phyloP scores from a whole-genome alignment of 2,329 filamentous ascomycete species.

The Mycocentrospora acerina region DNA sequence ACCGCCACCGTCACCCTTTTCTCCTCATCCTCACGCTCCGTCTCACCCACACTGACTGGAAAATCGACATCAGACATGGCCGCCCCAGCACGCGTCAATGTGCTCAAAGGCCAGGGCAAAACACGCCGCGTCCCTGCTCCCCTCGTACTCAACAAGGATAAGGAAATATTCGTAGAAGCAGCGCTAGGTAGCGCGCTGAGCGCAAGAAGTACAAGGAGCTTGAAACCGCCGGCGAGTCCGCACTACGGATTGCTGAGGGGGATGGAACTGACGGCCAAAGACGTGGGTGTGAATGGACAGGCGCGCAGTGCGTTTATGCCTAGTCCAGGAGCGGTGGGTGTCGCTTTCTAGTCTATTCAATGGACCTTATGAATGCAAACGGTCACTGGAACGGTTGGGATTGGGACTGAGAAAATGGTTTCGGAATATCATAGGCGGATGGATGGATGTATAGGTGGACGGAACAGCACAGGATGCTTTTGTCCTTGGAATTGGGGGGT shows the following conservation, averaged over 20 bases:
- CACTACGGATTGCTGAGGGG: constrained; percentile 28
- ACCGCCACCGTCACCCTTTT: constrained; percentile 36
- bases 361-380: too few species aligned
- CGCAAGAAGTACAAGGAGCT: constrained; percentile 13
- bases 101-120: constrained; percentile 27
- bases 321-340: constrained; percentile 29
- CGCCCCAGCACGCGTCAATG: constrained; percentile 12
- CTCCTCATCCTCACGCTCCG: constrained; percentile 18
- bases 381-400: too few species aligned
- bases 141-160: constrained; percentile 25
- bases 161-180: constrained; percentile 22
- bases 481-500: too few species aligned
- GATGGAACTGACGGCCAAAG: constrained; percentile 32
- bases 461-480: too few species aligned
- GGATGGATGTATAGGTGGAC: too few species aligned
- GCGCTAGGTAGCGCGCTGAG: constrained; percentile 20
- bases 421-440: too few species aligned
- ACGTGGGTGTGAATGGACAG: constrained; percentile 14
- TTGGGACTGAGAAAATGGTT: too few species aligned
- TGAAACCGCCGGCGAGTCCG: constrained; percentile 32
- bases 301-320: constrained; percentile 10
- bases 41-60: constrained; percentile 4
- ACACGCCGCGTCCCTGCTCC: constrained; percentile 31
- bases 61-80: constrained; percentile 6
- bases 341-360: too few species aligned